A percentile compares a stretch with the other conserved stretches of the same genome.
Conservation (phyloP, 1,284 basidiomycete genomes). For the Pascua guehoae region DNA sequence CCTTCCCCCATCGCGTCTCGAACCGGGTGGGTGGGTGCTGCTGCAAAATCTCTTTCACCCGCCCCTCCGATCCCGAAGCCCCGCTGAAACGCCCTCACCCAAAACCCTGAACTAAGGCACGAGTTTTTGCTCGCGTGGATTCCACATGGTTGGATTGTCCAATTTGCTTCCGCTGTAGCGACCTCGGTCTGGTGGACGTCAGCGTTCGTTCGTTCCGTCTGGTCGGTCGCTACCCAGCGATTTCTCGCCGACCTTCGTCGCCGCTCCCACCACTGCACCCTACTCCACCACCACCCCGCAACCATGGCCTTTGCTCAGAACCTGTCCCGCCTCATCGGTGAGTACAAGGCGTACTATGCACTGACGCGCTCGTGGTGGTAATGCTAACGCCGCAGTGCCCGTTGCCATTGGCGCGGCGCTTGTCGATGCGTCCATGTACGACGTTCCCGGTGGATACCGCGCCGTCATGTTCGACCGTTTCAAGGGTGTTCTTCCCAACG, state of each 20-base stretch:
- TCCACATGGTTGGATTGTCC: no score
- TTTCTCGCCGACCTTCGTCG: not conserved
- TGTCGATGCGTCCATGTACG: constrained; percentile 77
- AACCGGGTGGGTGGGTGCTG: no score
- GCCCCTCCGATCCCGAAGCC: no score
- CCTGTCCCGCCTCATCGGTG: constrained; percentile 32
- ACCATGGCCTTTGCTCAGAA: constrained; percentile 33
- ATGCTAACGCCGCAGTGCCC: constrained; percentile 58
- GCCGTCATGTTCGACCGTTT: constrained; percentile 99
- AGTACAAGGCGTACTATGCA: not conserved
- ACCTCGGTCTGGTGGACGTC: constrained; percentile 1
- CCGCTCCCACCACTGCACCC: not conserved
- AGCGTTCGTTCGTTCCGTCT: constrained; percentile 9
- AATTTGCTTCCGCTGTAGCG: constrained; percentile 5
- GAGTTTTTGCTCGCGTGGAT: no score
- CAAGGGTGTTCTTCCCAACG: constrained; percentile 79
- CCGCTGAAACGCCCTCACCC: no score
- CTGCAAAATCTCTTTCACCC: no score
- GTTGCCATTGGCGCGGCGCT: constrained; percentile 64
- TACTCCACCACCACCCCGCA: constrained; percentile 12
- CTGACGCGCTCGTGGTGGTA: not conserved
- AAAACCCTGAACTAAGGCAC: no score
- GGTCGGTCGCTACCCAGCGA: not conserved
- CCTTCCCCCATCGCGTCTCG: no score
- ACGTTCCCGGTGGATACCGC: constrained; percentile 82